phyloP scores from a whole-genome alignment of 148 eudicot species.

The Nyssa sinensis region DNA sequence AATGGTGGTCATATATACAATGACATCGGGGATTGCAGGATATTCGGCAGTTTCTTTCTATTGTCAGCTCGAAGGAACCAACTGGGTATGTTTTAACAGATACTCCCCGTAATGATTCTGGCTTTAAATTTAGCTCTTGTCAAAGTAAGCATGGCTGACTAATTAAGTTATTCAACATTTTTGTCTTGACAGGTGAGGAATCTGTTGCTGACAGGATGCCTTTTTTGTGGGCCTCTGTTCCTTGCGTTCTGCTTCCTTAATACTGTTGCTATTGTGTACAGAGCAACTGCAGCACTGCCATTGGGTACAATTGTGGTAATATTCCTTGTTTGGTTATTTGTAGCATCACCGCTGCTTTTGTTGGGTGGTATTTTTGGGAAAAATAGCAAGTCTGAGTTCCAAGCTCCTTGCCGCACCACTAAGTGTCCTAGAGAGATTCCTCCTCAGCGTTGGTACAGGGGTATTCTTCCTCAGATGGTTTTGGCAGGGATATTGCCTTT shows the following conservation, averaged over 20 bases:
- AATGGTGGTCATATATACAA: constrained; percentile 17
- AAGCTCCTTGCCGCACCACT: constrained; percentile 21
- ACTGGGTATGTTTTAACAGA: constrained; percentile 20
- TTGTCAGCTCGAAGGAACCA: constrained; percentile 29
- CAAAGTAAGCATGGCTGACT: neutral
- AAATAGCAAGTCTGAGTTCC: constrained; percentile 5
- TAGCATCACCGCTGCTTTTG: constrained; percentile 16
- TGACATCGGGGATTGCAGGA: constrained; percentile 23
- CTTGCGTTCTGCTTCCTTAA: constrained; percentile 17
- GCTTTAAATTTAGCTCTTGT: neutral
- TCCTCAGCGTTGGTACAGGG: constrained; percentile 18
- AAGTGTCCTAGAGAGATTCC: constrained; percentile 25
- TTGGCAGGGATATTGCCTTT: constrained; percentile 20
- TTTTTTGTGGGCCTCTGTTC: constrained; percentile 18
- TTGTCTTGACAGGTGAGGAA: constrained; percentile 12
- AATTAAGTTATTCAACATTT: neutral
- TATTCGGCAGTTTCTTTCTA: constrained; percentile 22
- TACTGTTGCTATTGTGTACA: constrained; percentile 6
- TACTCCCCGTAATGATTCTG: too few species aligned
- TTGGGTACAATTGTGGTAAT: constrained; percentile 11
- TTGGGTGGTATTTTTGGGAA: constrained; percentile 18
- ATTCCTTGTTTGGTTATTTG: neutral
- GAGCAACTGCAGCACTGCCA: constrained; percentile 17
- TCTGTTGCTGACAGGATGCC: constrained; percentile 13
- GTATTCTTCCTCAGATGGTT: constrained; percentile 17